phyloP scores from a whole-genome alignment of 345 rosid species.

The Erysimum cheiranthoides region DNA sequence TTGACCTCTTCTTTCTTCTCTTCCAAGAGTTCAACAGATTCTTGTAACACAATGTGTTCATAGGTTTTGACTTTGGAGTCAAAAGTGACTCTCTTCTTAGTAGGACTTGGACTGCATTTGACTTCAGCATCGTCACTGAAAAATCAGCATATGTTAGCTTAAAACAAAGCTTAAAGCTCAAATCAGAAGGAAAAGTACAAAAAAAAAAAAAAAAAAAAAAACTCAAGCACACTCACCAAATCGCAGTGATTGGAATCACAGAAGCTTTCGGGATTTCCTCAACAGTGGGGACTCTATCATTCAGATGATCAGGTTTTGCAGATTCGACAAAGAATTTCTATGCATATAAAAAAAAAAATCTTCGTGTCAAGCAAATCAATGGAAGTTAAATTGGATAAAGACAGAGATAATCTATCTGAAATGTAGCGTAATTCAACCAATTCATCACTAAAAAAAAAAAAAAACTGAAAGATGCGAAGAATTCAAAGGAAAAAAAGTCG shows the following conservation, averaged over 20 bases:
- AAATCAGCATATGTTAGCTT: conserved; percentile 21
- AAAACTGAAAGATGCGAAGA: background rate
- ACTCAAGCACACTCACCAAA: conserved; percentile 48
- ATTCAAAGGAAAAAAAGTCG: background rate
- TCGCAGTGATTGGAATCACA: conserved; percentile 43
- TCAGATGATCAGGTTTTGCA: conserved; percentile 24
- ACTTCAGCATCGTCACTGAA: conserved; percentile 56
- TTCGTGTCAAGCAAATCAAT: background rate
- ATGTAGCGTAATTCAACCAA: background rate
- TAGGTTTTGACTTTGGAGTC: conserved; percentile 68
- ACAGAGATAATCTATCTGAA: background rate
- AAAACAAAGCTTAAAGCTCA: conserved; percentile 28
- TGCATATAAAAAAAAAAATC: conserved; percentile 15
- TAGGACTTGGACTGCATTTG: conserved; percentile 46
- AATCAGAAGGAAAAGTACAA: background rate
- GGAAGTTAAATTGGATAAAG: background rate
- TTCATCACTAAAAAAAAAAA: background rate
- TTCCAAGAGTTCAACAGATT: conserved; percentile 45
- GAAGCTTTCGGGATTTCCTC: conserved; percentile 43
- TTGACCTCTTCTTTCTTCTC: conserved; percentile 46
- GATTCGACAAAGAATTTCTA: conserved; percentile 39
- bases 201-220: background rate
- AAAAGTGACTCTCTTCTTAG: conserved; percentile 79
- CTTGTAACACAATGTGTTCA: conserved; percentile 59
- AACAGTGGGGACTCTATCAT: conserved; percentile 44